Percentiles rank a stretch among this genome's conserved stretches.
Conservation (phyloP, 2,329 filamentous ascomycete species). For the Trichoderma sp. region DNA sequence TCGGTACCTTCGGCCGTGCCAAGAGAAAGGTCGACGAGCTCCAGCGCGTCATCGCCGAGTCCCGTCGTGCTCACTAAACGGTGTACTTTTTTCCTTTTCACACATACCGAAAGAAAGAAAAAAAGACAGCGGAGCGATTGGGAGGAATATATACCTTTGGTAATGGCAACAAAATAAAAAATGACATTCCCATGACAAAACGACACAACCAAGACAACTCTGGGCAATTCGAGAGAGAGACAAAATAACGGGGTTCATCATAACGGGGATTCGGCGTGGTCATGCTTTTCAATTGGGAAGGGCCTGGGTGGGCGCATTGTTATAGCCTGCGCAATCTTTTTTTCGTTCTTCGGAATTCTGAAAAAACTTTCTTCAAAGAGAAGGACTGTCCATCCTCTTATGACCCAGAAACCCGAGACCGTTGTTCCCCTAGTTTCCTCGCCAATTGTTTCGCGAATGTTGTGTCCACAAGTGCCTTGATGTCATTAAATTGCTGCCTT, state of each 20-base stretch:
- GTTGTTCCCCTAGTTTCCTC: not conserved
- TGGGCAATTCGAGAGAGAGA: not conserved
- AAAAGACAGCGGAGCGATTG: not conserved
- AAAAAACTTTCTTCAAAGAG: conserved; percentile 25
- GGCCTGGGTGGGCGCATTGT: conserved; percentile 23
- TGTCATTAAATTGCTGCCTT: not conserved
- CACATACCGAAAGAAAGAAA: no score
- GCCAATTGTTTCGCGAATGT: not conserved
- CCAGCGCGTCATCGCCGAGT: conserved; percentile 95
- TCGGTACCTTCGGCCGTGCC: conserved; percentile 97
- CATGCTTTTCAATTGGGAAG: conserved; percentile 35
- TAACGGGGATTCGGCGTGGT: conserved; percentile 41
- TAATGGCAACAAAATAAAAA: not conserved
- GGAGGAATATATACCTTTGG: not conserved
- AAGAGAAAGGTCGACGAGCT: conserved; percentile 99
- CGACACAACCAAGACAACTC: not conserved
- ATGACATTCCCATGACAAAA: not conserved
- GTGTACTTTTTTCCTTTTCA: not conserved
- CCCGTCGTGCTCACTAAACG: conserved; percentile 69
- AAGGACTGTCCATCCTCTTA: not conserved
- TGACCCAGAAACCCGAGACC: conserved; percentile 9
- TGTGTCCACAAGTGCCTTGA: not conserved
- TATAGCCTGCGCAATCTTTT: conserved; percentile 33
- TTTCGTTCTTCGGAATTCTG: conserved; percentile 41
- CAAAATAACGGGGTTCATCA: conserved; percentile 34